phyloP scores from a whole-genome alignment of 2,329 filamentous ascomycete genomes.

The Claviceps cyperi region DNA sequence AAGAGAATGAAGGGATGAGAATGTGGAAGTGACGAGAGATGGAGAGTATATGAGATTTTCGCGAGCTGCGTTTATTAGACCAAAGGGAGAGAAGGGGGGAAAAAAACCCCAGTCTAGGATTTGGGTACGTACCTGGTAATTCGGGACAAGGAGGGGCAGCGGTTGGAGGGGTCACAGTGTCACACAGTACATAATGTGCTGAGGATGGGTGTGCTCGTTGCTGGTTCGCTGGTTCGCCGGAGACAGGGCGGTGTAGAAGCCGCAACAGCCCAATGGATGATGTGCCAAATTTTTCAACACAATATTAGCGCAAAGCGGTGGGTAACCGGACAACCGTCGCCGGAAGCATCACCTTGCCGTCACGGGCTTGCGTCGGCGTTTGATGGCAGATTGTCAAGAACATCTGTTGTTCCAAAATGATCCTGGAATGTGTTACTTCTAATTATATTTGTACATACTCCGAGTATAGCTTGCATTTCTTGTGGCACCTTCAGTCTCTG shows the following conservation, averaged over 20 bases:
- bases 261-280: not conserved
- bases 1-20: constrained; percentile 1
- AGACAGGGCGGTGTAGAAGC: constrained; percentile 6
- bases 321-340: too few species aligned
- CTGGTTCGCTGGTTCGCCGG: constrained; percentile 2
- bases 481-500: too few species aligned
- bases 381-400: too few species aligned
- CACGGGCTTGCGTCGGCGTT: too few species aligned
- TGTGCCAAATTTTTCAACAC: constrained; percentile 7
- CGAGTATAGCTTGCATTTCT: too few species aligned
- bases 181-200: not conserved
- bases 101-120: too few species aligned
- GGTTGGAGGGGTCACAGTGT: constrained; percentile 1
- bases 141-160: not conserved
- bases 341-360: too few species aligned
- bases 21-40: not conserved
- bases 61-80: not conserved
- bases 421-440: too few species aligned
- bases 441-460: too few species aligned
- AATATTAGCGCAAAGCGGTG: not conserved
- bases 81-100: not conserved
- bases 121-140: too few species aligned
- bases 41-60: constrained; percentile 11
- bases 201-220: not conserved
- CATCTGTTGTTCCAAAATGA: too few species aligned